Base-by-base conservation (phyloP, 1,284 basidiomycete species). In the Moniliophthora roreri region DNA sequence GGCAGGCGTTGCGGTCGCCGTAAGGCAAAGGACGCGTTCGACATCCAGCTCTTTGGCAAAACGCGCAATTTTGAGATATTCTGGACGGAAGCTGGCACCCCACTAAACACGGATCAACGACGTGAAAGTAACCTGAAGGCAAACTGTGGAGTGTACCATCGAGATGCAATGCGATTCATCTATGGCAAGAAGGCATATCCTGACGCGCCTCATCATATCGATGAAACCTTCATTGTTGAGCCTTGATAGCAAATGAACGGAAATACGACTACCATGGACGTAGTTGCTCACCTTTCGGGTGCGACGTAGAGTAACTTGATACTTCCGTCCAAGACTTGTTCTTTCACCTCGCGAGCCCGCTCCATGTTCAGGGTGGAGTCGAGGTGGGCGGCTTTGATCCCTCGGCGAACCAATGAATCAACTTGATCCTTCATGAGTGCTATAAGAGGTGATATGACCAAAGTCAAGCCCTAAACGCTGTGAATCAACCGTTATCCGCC, bases 161-260 rank as follows among this genome's bases (percentile, higher is more conserved):
- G 65, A 75, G 48, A 87, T 80, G 62, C 86, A 88, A 63, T 89
- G 86, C 1, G 85, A 84, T 63, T 89, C 86, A 63, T 89, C 87
- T 21, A 89, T 74, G 0, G 88, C 85, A 53, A 89, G 82, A 5
- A 89, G 73, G 1, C 86, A 85, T 16, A 91, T 75, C 53, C 73
- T 74, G 6, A 79, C 73, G 18, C 72, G 65, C 5, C 64, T 60
- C 64, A 86, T 75, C 59, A 89, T 71, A 18, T 67, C 62, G 9
- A 70, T 56, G 16, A 88, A 68, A 4, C 80, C 69, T 20, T 68
- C 63, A 54, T 76, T 75, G 60, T 84, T 79, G 6, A 72, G 62
- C 3, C 71, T 9, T 1, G 53, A 16, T 10, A 9, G 9, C 2
- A 13, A 2, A 2, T 16, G 9, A 21, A 18, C 9, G 10, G 39